Conservation (phyloP, 352 stramenopile species). For the Phytophthora multivora region DNA sequence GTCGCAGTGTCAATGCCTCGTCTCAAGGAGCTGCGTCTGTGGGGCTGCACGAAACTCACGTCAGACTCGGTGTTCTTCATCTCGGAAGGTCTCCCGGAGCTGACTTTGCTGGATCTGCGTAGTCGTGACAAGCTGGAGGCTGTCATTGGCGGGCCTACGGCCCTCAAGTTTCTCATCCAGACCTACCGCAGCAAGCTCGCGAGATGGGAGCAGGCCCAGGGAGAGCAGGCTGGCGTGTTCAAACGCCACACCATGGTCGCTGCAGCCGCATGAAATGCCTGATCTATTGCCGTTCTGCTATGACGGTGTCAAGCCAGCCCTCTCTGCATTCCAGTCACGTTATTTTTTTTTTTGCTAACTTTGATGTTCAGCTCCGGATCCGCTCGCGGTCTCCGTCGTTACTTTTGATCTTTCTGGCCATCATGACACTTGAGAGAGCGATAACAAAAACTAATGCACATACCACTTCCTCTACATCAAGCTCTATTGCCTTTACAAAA, state of each 20-base stretch:
- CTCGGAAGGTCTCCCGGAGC: slow-evolving; percentile 59
- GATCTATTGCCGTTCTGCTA: slow-evolving; percentile 13
- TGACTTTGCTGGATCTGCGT: slow-evolving; percentile 77
- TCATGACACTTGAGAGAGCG: slow-evolving; percentile 14
- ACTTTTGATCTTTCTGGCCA: slow-evolving; percentile 9
- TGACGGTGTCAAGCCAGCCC: slow-evolving; percentile 8
- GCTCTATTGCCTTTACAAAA: slow-evolving; percentile 18
- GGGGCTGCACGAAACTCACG: slow-evolving; percentile 83
- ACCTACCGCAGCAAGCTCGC: slow-evolving; percentile 68
- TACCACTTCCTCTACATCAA: not conserved
- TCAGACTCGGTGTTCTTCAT: slow-evolving; percentile 73
- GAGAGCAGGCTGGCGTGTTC: slow-evolving; percentile 72
- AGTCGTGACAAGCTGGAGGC: slow-evolving; percentile 77
- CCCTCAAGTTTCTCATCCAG: slow-evolving; percentile 83
- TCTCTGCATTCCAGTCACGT: slow-evolving; percentile 9
- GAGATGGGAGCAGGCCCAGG: slow-evolving; percentile 73
- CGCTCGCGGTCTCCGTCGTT: slow-evolving; percentile 12
- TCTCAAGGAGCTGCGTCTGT: slow-evolving; percentile 80
- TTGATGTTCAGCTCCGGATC: slow-evolving; percentile 7
- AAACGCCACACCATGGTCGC: slow-evolving; percentile 62
- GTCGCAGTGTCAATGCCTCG: slow-evolving; percentile 59
- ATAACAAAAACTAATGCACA: slow-evolving; percentile 26
- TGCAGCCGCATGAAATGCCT: slow-evolving; percentile 52
- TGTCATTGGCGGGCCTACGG: slow-evolving; percentile 75
- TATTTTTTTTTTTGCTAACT: slow-evolving; percentile 11